Percentiles rank a stretch among this genome's conserved stretches.
These are phyloP conservation scores for Talaromyces ruber DNA, from an alignment of 495 filamentous ascomycete species.

Conservation along the genomic window DNA sequence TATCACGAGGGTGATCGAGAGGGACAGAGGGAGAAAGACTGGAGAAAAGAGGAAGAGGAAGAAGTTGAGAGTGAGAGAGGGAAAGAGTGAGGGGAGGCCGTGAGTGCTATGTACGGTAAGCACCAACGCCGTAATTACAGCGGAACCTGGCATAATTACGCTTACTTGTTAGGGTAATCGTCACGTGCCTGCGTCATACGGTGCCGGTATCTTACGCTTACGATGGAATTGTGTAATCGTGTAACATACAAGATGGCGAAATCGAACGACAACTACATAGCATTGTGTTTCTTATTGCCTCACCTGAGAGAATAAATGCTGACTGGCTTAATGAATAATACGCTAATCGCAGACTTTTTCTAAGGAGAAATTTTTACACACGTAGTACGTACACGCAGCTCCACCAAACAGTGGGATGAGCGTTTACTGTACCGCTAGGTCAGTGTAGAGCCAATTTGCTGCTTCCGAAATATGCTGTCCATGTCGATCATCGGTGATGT, in stretches of 20 bases:
- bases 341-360: neutral
- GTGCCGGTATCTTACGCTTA: slow-evolving; percentile 1
- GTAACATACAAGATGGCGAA: neutral
- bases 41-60: neutral
- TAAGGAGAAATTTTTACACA: neutral
- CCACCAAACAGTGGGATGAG: neutral
- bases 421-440: neutral
- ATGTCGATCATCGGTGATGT: slow-evolving; percentile 1
- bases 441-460: neutral
- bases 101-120: neutral
- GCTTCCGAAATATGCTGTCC: neutral
- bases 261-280: neutral
- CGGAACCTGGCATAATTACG: neutral
- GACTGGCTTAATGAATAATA: neutral
- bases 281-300: neutral
- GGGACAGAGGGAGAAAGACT: neutral
- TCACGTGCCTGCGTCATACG: slow-evolving; percentile 40
- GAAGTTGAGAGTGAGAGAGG: neutral
- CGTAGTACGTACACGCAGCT: neutral
- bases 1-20: neutral
- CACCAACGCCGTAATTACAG: neutral
- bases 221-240: neutral
- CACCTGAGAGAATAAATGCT: neutral
- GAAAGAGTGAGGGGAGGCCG: neutral
- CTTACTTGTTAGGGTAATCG: slow-evolving; percentile 4